Conservation (phyloP, 768 basidiomycete genomes). For the Mycena polygramma region DNA sequence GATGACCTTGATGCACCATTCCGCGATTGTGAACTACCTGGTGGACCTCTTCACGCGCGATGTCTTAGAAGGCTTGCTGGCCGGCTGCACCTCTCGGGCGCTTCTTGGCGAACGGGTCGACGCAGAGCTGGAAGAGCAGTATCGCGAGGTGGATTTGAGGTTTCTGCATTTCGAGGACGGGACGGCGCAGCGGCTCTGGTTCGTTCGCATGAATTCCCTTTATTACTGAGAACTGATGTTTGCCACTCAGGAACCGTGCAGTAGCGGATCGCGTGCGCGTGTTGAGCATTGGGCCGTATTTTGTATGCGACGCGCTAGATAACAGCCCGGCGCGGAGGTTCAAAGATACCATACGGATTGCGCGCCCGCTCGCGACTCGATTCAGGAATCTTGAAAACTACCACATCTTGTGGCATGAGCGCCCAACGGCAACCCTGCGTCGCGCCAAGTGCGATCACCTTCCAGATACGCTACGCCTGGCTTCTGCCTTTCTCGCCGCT, state of each 20-base stretch:
- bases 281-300: slow-evolving; percentile 30
- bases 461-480: slow-evolving; percentile 5
- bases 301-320: slow-evolving; percentile 30
- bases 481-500: slow-evolving; percentile 14
- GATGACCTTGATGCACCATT: slow-evolving; percentile 31
- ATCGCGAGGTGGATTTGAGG: slow-evolving; percentile 25
- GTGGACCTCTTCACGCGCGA: slow-evolving; percentile 25
- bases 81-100: neutral
- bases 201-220: neutral
- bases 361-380: neutral
- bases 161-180: slow-evolving; percentile 30
- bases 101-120: slow-evolving; percentile 10
- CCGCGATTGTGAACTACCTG: slow-evolving; percentile 29
- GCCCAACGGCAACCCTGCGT: slow-evolving; percentile 20
- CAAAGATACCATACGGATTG: neutral
- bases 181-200: slow-evolving; percentile 22
- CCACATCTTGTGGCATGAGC: slow-evolving; percentile 32
- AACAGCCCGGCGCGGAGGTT: neutral
- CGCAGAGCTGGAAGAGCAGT: slow-evolving; percentile 11
- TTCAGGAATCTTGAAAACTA: slow-evolving; percentile 26
- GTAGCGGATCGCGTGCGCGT: slow-evolving; percentile 26
- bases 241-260: slow-evolving; percentile 21
- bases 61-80: slow-evolving; percentile 21
- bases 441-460: neutral
- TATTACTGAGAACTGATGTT: too few relatives aligned